phyloP scores from a whole-genome alignment of 257 asterid species.

The Nicotiana otophora region DNA sequence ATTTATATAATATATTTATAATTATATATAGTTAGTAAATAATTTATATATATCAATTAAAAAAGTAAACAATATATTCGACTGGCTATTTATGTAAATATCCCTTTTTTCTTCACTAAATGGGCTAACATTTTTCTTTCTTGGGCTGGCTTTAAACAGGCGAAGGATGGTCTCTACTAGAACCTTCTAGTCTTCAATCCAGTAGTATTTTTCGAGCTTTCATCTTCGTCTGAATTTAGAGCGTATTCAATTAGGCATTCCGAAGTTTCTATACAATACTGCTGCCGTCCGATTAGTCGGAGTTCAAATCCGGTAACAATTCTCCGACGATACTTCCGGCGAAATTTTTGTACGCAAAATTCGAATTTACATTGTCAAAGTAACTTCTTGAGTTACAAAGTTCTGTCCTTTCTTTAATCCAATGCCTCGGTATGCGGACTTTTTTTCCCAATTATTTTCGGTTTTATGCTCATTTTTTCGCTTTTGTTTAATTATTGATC shows the following conservation, averaged over 20 bases:
- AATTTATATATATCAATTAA: no score
- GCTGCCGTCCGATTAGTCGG: neutral
- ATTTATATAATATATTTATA: no score
- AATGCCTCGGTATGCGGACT: slow-evolving; percentile 15
- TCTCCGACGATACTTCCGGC: neutral
- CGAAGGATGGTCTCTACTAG: neutral
- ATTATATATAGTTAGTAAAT: no score
- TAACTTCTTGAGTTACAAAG: neutral
- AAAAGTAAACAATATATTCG: no score
- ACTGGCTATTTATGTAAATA: no score
- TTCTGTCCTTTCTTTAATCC: neutral
- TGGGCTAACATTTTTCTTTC: no score
- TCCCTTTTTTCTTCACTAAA: no score
- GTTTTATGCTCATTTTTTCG: neutral
- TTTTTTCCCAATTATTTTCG: neutral
- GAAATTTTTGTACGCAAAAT: neutral
- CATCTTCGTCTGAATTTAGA: neutral
- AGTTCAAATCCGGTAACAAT: neutral
- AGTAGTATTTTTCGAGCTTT: neutral
- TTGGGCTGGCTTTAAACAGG: neutral
- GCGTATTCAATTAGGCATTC: neutral
- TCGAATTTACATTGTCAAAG: neutral
- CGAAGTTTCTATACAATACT: no score
- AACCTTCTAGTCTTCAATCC: neutral
- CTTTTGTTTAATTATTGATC: neutral